Conservation (phyloP, 345 rosid genomes). For the Eucalyptus erythrocorys region DNA sequence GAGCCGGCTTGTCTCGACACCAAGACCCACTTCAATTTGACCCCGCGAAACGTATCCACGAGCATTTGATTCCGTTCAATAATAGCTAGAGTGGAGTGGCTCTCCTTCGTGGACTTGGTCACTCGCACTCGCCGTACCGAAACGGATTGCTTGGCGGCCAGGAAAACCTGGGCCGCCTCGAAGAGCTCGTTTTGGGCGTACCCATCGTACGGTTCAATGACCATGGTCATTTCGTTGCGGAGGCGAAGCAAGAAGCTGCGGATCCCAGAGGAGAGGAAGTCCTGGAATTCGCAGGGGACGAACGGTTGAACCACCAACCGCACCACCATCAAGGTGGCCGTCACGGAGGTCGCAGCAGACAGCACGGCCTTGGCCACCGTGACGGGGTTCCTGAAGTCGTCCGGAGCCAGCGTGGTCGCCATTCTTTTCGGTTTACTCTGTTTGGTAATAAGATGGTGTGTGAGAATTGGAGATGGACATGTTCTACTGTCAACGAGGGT, state of each 20-base stretch:
- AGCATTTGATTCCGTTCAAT: slow-evolving; percentile 43
- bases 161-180: slow-evolving; percentile 28
- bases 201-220: slow-evolving; percentile 32
- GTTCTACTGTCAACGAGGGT: background rate
- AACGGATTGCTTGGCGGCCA: slow-evolving; percentile 25
- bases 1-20: slow-evolving; percentile 1
- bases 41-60: slow-evolving; percentile 30
- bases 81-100: slow-evolving; percentile 14
- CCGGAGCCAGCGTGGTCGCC: background rate
- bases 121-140: slow-evolving; percentile 24
- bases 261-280: slow-evolving; percentile 7
- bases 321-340: slow-evolving; percentile 37
- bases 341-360: slow-evolving; percentile 45
- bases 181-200: slow-evolving; percentile 27
- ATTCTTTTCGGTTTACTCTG: too few species aligned
- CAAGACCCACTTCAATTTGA: slow-evolving; percentile 37
- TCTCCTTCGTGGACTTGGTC: slow-evolving; percentile 42
- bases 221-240: slow-evolving; percentile 33
- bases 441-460: background rate
- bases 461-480: background rate
- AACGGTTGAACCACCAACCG: slow-evolving; percentile 10
- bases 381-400: background rate
- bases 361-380: slow-evolving; percentile 26
- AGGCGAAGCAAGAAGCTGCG: slow-evolving; percentile 15
- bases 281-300: slow-evolving; percentile 26